Evolutionary conservation across 305 asterid species (phyloP).

Genomic region (Fraxinus sp.): DNA sequence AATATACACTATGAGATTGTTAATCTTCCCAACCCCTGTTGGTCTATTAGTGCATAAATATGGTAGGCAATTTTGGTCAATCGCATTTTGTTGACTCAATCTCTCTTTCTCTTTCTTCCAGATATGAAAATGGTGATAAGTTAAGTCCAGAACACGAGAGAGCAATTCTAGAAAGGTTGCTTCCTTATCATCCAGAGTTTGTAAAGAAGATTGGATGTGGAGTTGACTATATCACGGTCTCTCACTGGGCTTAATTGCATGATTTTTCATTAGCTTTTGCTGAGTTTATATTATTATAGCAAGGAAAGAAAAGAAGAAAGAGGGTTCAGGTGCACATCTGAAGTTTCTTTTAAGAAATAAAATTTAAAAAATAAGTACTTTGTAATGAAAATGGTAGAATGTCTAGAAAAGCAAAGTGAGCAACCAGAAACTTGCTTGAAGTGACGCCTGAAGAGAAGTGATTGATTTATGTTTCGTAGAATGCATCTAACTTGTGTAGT

Average conservation of each 20-base stretch:
- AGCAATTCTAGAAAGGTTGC: slow-evolving; percentile 73
- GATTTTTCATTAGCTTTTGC: background rate
- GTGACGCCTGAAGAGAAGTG: background rate
- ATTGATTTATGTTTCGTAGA: background rate
- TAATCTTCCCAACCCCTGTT: background rate
- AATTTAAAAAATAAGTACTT: background rate
- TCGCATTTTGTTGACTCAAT: background rate
- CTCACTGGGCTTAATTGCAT: background rate
- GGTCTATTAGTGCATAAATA: background rate
- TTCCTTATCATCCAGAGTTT: slow-evolving; percentile 81
- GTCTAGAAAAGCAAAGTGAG: background rate
- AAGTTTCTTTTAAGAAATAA: background rate
- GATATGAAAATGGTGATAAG: slow-evolving; percentile 74
- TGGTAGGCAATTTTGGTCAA: background rate
- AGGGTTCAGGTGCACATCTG: background rate
- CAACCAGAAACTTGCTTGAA: background rate
- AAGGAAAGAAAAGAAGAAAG: background rate
- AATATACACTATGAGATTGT: slow-evolving; percentile 3
- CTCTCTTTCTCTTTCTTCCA: slow-evolving; percentile 29
- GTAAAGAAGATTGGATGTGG: slow-evolving; percentile 83
- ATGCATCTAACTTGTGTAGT: background rate
- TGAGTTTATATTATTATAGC: background rate
- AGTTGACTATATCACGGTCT: slow-evolving; percentile 72
- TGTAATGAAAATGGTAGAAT: background rate
- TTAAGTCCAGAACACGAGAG: slow-evolving; percentile 78